A percentile compares a stretch with the other conserved stretches of the same genome.
phyloP scores from a whole-genome alignment of 176 grass and related monocot genomes.

The Zoysia japonica region DNA sequence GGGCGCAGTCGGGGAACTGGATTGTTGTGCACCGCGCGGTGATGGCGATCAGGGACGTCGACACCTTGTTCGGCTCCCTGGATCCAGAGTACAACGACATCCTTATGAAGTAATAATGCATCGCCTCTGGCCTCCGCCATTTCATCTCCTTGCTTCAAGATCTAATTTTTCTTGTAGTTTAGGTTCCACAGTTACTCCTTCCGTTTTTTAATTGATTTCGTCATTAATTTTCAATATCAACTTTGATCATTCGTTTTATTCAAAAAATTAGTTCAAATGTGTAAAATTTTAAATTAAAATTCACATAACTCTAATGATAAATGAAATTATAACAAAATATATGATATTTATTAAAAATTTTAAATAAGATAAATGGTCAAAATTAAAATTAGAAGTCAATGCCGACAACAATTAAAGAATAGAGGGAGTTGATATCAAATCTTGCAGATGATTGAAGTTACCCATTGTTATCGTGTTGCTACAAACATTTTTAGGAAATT shows the following conservation, averaged over 20 bases:
- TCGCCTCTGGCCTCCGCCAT: neutral
- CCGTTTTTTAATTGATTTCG: too few relatives aligned
- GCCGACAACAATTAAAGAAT: too few relatives aligned
- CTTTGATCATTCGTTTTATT: too few relatives aligned
- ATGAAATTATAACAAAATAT: too few relatives aligned
- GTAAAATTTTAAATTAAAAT: too few relatives aligned
- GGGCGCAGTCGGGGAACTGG: slow-evolving; percentile 82
- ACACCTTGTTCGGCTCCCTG: slow-evolving; percentile 82
- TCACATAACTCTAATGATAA: too few relatives aligned
- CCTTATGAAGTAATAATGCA: slow-evolving; percentile 86
- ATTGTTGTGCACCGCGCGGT: slow-evolving; percentile 95
- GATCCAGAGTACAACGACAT: slow-evolving; percentile 98
- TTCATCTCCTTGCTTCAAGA: neutral
- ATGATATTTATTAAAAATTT: too few relatives aligned
- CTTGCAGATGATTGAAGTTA: neutral
- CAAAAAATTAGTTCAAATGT: too few relatives aligned
- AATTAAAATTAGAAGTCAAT: too few relatives aligned
- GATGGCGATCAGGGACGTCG: slow-evolving; percentile 98
- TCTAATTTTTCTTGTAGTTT: slow-evolving; percentile 15
- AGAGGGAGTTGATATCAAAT: too few relatives aligned
- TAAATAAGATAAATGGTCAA: too few relatives aligned
- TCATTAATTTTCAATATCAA: too few relatives aligned
- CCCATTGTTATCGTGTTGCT: neutral
- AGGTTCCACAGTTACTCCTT: neutral
- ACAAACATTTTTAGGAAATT: neutral